Evolutionary conservation across 257 asterid genomes (phyloP), one percentile per base, ranked within the genome.

Genomic region (Paulownia fortunei): DNA sequence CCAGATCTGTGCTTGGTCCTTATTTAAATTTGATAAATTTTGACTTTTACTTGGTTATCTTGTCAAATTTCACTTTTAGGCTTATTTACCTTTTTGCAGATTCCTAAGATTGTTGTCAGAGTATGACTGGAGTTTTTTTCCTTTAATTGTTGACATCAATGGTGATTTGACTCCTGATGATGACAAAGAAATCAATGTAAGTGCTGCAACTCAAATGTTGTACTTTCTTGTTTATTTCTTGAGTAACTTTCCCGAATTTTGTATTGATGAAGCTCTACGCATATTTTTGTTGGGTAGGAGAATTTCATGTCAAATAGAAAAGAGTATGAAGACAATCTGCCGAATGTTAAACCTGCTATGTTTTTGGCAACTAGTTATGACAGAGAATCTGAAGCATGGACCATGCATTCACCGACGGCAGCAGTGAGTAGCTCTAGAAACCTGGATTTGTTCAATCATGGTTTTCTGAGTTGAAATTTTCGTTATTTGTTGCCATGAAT

Each of bases 341-440:
- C 73, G 72, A 82, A 66, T 80, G 83, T 73, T 56, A 82, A 69
- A 73, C 93, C 97, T 64, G 91, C 94, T 44, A 93, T 96, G 97
- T 93, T 84, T 74, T 66, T 93, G 82, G 98, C 97, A 37, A 90
- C 97, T 81, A 69, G 79, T 84, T 96, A 92, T 83, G 99, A 96
- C 86, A 82, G 84, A 78, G 76, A 86, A 76, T 96, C 99, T 74
- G 97, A 90, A 83, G 90, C 97, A 18, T 96, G 98, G 98, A 96
- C 98, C 67, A 58, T 78, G 61, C 86, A 84, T 41, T 87, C 97
- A 46, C 99, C 98, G 15, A 86, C 92, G 16, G 77, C 85, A 59
- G 78, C 85, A 65, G 99, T 96, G 78, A 90, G 97, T 90, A 46
- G 63, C 76, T 82, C 65, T 56, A 39, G 21, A 55, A 16, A 5